Base-by-base conservation (phyloP, 2,329 filamentous ascomycete species). In the Ampelomyces quisqualis region DNA sequence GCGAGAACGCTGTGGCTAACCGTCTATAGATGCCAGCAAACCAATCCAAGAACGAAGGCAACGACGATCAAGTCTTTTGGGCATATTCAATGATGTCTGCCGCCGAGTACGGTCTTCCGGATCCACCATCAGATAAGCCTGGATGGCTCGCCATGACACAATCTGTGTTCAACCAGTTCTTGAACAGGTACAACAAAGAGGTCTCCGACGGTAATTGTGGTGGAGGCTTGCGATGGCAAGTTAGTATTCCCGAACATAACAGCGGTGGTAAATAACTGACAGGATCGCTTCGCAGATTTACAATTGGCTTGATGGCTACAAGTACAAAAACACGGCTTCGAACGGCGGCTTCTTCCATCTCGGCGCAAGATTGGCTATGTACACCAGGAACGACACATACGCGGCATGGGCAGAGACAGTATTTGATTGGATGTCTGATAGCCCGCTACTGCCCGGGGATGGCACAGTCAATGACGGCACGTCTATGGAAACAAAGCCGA, bases 11-110 rank as follows among this genome's bases (percentile, higher is more conserved):
- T 13, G 3, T 34, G 19, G 31, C 43, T 52, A 36, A 53, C 17
- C 2, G 14, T 19, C 11, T 6, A 24, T 24, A 64, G 62, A 65
- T 65, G 58, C 64, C 64, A 5, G 38, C 49, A 9, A 66, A 66
- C 14, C 63, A 66, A 40, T 62, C 60, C n/a, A 67, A 64, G 51
- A 64, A 65, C 42, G 56, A 64, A 50, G 77, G 77, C 33, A 80
- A 81, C 46, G 78, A 81, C 38, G 78, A 81, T 42, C 78, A 81
- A 56, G 72, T 69, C 7, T 80, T 81, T 55, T 81, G 78, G 78
- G 78, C 69, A 2, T 75, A 78, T 43, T 71, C 75, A 18, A 77
- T 75, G 27, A 77, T 81, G 70, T 71, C 75, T 1, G 78, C 78
- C 2, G 77, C 77, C 8, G 78, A 81, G 51, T 61, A 68, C 40